A percentile compares a stretch with the other conserved stretches of the same genome.
Evolutionary conservation across 805 yeast species (phyloP).

Genomic region (Cyberlindnera mycetangii): DNA sequence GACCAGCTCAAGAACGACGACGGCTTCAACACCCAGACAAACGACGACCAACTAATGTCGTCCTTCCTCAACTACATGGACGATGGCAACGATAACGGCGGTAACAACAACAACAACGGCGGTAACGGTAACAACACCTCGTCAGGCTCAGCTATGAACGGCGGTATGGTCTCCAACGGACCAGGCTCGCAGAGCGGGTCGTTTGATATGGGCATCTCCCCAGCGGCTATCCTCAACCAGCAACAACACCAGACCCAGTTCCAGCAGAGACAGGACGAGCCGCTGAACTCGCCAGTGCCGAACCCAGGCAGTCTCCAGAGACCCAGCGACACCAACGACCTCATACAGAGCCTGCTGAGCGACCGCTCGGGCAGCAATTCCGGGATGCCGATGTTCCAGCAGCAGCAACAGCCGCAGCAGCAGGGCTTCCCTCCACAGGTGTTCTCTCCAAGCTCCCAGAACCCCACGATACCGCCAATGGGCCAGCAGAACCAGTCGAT

Average conservation of each 20-base stretch:
- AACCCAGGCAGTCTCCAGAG: slow-evolving; percentile 27
- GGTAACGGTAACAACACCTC: no score
- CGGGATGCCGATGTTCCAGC: slow-evolving; percentile 19
- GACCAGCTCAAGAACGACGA: slow-evolving; percentile 28
- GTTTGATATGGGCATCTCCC: slow-evolving; percentile 20
- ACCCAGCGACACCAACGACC: slow-evolving; percentile 20
- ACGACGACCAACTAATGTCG: slow-evolving; percentile 34
- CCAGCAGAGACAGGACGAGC: slow-evolving; percentile 11
- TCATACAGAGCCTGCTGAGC: slow-evolving; percentile 22
- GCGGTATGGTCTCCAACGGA: slow-evolving; percentile 1
- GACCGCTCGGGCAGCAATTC: slow-evolving; percentile 30
- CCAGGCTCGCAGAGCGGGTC: slow-evolving; percentile 14
- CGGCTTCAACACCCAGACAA: slow-evolving; percentile 14
- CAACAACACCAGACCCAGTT: slow-evolving; percentile 14
- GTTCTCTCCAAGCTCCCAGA: slow-evolving; percentile 24
- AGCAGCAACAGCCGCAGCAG: slow-evolving; percentile 17
- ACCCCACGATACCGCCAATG: slow-evolving; percentile 22
- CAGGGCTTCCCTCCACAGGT: slow-evolving; percentile 28
- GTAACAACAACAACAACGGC: slow-evolving; percentile 23
- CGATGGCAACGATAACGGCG: slow-evolving; percentile 22
- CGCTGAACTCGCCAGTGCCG: slow-evolving; percentile 21
- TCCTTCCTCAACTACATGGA: slow-evolving; percentile 50
- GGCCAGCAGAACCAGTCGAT: slow-evolving; percentile 14
- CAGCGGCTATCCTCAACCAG: slow-evolving; percentile 23
- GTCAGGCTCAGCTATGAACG: background rate